Percentiles rank a stretch among this genome's conserved stretches.
Conservation (phyloP, 2,329 filamentous ascomycete species). For the Lecanicillium sp. region DNA sequence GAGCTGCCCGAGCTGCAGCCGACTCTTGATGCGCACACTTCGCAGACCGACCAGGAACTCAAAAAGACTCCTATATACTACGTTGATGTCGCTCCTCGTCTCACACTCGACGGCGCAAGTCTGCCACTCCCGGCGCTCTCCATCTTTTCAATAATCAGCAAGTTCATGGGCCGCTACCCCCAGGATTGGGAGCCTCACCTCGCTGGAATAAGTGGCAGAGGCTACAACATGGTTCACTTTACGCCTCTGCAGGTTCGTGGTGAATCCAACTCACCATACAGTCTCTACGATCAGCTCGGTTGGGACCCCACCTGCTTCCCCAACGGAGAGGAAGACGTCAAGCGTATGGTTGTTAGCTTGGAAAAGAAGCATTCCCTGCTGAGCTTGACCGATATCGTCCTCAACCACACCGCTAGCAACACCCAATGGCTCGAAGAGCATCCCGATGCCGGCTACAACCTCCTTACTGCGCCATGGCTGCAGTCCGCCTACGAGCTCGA, state of each 20-base stretch:
- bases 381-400: conserved; percentile 90
- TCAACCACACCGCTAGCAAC: conserved; percentile 96
- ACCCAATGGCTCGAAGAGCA: conserved; percentile 91
- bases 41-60: conserved; percentile 35
- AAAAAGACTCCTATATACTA: conserved; percentile 77
- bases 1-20: conserved; percentile 64
- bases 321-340: conserved; percentile 74
- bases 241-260: conserved; percentile 88
- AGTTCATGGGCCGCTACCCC: conserved; percentile 94
- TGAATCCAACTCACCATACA: conserved; percentile 92
- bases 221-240: conserved; percentile 99
- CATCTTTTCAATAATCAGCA: conserved; percentile 90
- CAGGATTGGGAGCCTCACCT: conserved; percentile 86
- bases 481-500: conserved; percentile 59
- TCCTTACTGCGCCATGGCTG: conserved; percentile 78
- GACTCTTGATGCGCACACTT: conserved; percentile 20
- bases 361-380: conserved; percentile 79
- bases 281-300: conserved; percentile 82
- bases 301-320: conserved; percentile 84
- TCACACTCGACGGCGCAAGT: conserved; percentile 66
- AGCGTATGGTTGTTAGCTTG: conserved; percentile 70
- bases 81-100: conserved; percentile 82
- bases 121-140: conserved; percentile 83
- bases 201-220: conserved; percentile 77
- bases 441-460: conserved; percentile 91